A percentile compares a stretch with the other conserved stretches of the same genome.
phyloP scores from a whole-genome alignment of 2,329 filamentous ascomycete genomes.

The Fusarium protoensiforme region DNA sequence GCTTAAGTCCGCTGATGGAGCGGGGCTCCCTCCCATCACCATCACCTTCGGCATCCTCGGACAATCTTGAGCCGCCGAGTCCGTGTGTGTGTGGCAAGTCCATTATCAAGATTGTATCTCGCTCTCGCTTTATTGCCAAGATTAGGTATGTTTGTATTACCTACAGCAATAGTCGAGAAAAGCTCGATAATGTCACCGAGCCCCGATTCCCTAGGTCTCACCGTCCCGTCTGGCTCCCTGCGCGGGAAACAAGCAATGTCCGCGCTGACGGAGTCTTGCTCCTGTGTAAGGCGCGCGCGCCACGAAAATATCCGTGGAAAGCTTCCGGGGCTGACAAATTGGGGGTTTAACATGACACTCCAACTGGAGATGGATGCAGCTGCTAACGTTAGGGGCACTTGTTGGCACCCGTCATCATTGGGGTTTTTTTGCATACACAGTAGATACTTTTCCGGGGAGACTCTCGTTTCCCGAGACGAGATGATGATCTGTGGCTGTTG shows the following conservation, averaged over 20 bases:
- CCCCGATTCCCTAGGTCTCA: neutral
- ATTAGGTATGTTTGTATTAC: neutral
- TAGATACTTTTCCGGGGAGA: neutral
- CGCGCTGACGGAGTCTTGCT: neutral
- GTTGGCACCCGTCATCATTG: constrained; percentile 16
- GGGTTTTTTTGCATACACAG: neutral
- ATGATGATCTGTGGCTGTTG: neutral
- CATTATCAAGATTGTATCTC: constrained; percentile 7
- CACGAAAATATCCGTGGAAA: neutral
- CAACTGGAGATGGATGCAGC: constrained; percentile 24
- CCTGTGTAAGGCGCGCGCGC: constrained; percentile 5
- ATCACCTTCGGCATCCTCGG: constrained; percentile 32
- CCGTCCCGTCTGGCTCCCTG: neutral
- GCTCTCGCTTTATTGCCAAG: neutral
- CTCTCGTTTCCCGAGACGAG: neutral
- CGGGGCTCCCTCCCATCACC: constrained; percentile 14
- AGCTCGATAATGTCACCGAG: neutral
- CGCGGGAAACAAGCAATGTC: neutral
- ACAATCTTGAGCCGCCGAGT: constrained; percentile 30
- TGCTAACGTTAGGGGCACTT: constrained; percentile 4
- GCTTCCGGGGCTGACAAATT: constrained; percentile 32
- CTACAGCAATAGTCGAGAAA: neutral
- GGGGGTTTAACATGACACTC: constrained; percentile 16
- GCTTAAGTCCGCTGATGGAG: constrained; percentile 37
- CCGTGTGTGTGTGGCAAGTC: constrained; percentile 24